Evolutionary conservation across 176 grass and related monocot species (phyloP), one percentile per base, ranked within the genome.

Genomic region (Saccharum officinarum): DNA sequence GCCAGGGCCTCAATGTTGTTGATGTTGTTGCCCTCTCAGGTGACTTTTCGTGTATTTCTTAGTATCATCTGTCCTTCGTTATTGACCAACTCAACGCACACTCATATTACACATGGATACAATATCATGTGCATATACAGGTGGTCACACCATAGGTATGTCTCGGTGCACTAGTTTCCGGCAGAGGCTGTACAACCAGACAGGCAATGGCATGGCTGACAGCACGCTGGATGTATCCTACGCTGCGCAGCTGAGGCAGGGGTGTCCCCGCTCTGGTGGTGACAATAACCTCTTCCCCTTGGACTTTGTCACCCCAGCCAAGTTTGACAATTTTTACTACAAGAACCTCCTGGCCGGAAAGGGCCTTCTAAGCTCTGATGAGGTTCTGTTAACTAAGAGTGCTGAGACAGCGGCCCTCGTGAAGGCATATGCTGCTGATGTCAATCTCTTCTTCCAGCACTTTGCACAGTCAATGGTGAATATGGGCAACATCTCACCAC

Each of bases 141-240:
- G 95, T 63, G 65, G 78, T 46, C 97, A 99, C 83, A 99, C 93
- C 17, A 99, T 99, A 34, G 97, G 97, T 1, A 46, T 87, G 47
- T 86, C 97, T 34, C 92, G 88, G 28, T 99, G 97, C 88, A 91
- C 86, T 23, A 96, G 92, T 76, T 99, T 99, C 84, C 80, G 97
- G 2, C 97, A 99, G 85, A 83, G 97, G 88, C 88, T 99, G 3
- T 99, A 99, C 97, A 87, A 96, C 88, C 97, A 96, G 80, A 84
- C 81, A 0, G 92, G 88, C 54, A 90, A 94, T n/a, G 97, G 91
- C 61, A 10, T 83, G 49, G 86, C 97, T 3, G 97, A 98, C 73
- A 64, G 37, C 83, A 93, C 93, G 0, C 52, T 99, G 68, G 94
- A 94, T 8, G 61, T 40, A 31, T 81, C 86, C 18, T 94, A 78